Conservation (phyloP, 176 grass and related monocot genomes). For the Juncus inflexus region DNA sequence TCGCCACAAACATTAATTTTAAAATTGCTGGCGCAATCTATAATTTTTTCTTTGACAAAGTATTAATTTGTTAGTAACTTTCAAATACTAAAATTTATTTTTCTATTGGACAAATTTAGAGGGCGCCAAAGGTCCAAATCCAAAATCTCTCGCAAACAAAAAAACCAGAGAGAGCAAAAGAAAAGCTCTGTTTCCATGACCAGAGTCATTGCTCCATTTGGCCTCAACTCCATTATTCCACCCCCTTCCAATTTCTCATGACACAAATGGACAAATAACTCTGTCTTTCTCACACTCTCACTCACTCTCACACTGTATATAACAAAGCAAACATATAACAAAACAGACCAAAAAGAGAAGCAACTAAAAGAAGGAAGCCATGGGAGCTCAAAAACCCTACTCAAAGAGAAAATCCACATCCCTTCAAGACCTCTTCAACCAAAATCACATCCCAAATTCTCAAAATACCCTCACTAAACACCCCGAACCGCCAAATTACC, state of each 20-base stretch:
- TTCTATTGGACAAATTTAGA: no score
- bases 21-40: no score
- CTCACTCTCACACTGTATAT: not conserved
- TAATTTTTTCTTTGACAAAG: no score
- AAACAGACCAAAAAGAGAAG: not conserved
- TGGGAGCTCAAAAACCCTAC: slow-evolving; percentile 45
- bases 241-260: slow-evolving; percentile 1
- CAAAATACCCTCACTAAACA: no score
- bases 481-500: slow-evolving; percentile 34
- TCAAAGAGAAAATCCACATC: slow-evolving; percentile 51
- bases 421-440: slow-evolving; percentile 59
- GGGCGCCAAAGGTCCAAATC: no score
- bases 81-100: no score
- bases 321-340: not conserved
- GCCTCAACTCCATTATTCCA: slow-evolving; percentile 8
- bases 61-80: no score
- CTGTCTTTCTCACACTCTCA: not conserved
- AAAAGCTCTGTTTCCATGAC: not conserved
- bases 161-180: slow-evolving; percentile 16
- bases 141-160: not conserved
- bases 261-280: slow-evolving; percentile 20
- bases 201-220: slow-evolving; percentile 27
- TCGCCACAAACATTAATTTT: no score
- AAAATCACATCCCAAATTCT: slow-evolving; percentile 27
- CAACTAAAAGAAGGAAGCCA: slow-evolving; percentile 3